A percentile compares a stretch with the other conserved stretches of the same genome.
Conservation (phyloP, 2,329 filamentous ascomycete species). For the Berkeleyomyces basicola region DNA sequence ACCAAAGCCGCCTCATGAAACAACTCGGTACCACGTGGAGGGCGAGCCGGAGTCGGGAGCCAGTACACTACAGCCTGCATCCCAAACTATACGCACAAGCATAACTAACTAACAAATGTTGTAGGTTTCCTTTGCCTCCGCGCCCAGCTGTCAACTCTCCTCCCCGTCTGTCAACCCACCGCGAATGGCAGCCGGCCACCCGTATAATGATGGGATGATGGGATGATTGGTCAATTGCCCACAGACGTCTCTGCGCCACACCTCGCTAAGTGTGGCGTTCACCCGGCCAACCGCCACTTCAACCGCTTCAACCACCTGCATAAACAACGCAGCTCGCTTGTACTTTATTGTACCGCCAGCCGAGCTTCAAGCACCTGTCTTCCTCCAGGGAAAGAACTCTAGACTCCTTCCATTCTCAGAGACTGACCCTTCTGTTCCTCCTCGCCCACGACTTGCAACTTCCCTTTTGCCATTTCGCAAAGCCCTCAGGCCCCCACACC, state of each 20-base stretch:
- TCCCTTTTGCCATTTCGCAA: not conserved
- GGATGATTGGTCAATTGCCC: too few species aligned
- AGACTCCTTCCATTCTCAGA: not conserved
- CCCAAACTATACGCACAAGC: not conserved
- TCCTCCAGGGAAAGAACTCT: not conserved
- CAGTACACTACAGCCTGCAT: too few species aligned
- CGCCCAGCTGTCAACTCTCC: not conserved
- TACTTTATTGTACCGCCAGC: not conserved
- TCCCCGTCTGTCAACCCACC: not conserved
- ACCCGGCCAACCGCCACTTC: slow-evolving; percentile 6
- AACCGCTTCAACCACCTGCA: not conserved
- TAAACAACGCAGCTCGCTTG: slow-evolving; percentile 3
- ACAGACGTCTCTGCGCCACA: not conserved
- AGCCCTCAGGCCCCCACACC: not conserved
- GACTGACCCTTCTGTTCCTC: not conserved
- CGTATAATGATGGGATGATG: too few species aligned
- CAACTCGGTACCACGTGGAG: not conserved
- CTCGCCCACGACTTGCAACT: not conserved
- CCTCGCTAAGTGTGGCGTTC: slow-evolving; percentile 4
- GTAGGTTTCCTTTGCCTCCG: not conserved
- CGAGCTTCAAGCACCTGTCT: not conserved
- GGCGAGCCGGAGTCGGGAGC: too few species aligned
- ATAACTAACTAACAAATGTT: too few species aligned
- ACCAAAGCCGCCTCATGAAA: not conserved
- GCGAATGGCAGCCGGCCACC: not conserved